Percentiles rank a stretch among this genome's conserved stretches.
Conservation (phyloP, 2,329 filamentous ascomycete genomes). For the Furcasterigmium furcatum region DNA sequence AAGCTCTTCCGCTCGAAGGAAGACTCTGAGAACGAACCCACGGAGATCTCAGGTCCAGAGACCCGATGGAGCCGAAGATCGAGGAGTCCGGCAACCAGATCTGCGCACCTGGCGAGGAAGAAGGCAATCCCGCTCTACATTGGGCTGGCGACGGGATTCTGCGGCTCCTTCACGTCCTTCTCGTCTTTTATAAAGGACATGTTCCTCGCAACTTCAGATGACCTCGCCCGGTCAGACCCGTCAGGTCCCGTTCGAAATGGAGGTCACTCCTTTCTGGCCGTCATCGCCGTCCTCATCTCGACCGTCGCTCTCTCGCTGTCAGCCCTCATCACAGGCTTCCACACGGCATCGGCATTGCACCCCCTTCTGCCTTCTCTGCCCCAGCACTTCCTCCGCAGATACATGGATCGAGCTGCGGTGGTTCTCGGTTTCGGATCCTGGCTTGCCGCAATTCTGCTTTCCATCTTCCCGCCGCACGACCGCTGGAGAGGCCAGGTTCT, state of each 20-base stretch:
- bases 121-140: constrained; percentile 89
- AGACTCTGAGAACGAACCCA: neutral
- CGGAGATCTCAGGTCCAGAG: neutral
- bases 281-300: constrained; percentile 70
- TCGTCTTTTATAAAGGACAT: constrained; percentile 79
- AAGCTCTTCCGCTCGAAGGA: constrained; percentile 54
- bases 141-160: constrained; percentile 82
- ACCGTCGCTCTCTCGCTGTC: constrained; percentile 69
- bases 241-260: constrained; percentile 50
- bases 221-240: constrained; percentile 40
- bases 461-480: constrained; percentile 68
- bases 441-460: constrained; percentile 72
- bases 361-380: constrained; percentile 58
- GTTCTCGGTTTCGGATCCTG: constrained; percentile 71
- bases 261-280: constrained; percentile 80
- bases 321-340: constrained; percentile 69
- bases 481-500: constrained; percentile 73
- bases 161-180: constrained; percentile 87
- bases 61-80: too few species aligned
- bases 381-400: constrained; percentile 49
- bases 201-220: constrained; percentile 77
- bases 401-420: constrained; percentile 62
- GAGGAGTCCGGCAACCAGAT: constrained; percentile 3
- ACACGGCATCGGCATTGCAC: constrained; percentile 65
- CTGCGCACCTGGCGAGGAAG: constrained; percentile 60